Conservation (phyloP, 192 early-diverging fungal species). For the Glomus cerebriforme region DNA sequence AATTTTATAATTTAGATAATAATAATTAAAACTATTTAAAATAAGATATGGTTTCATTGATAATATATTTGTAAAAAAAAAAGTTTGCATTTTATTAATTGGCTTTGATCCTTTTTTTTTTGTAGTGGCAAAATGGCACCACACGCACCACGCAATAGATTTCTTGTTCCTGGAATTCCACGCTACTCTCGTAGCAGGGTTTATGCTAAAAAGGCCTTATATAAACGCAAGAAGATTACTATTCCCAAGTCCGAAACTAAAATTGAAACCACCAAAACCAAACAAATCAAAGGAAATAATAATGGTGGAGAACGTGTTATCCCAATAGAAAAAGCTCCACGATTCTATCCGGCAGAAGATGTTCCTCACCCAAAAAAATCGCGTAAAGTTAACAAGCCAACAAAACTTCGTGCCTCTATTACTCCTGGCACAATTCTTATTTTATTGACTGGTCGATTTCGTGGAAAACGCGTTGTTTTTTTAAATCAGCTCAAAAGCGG, state of each 20-base stretch:
- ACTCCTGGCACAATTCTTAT: slow-evolving; percentile 98
- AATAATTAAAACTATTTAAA: too few species aligned
- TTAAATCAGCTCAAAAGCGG: slow-evolving; percentile 95
- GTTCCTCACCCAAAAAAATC: slow-evolving; percentile 73
- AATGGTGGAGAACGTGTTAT: slow-evolving; percentile 76
- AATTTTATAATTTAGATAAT: too few species aligned
- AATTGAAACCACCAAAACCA: slow-evolving; percentile 61
- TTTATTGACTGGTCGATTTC: slow-evolving; percentile 91
- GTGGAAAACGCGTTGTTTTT: slow-evolving; percentile 98
- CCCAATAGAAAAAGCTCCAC: slow-evolving; percentile 67
- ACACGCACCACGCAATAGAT: slow-evolving; percentile 67
- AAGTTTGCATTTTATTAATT: too few species aligned
- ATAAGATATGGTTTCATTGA: too few species aligned
- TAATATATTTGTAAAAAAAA: too few species aligned
- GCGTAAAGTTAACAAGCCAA: slow-evolving; percentile 74
- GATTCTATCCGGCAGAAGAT: slow-evolving; percentile 88
- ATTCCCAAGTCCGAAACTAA: slow-evolving; percentile 51
- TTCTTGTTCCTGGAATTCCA: slow-evolving; percentile 82
- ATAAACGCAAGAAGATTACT: slow-evolving; percentile 83
- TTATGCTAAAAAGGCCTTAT: slow-evolving; percentile 85
- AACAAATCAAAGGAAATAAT: slow-evolving; percentile 78
- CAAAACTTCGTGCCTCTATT: slow-evolving; percentile 86
- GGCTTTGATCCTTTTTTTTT: background rate
- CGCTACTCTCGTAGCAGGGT: slow-evolving; percentile 80
- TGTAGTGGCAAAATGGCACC: slow-evolving; percentile 18